Evolutionary conservation across 306 rosid genomes (phyloP), one percentile per base, ranked within the genome.

Genomic region (Begonia fuchsioides): DNA sequence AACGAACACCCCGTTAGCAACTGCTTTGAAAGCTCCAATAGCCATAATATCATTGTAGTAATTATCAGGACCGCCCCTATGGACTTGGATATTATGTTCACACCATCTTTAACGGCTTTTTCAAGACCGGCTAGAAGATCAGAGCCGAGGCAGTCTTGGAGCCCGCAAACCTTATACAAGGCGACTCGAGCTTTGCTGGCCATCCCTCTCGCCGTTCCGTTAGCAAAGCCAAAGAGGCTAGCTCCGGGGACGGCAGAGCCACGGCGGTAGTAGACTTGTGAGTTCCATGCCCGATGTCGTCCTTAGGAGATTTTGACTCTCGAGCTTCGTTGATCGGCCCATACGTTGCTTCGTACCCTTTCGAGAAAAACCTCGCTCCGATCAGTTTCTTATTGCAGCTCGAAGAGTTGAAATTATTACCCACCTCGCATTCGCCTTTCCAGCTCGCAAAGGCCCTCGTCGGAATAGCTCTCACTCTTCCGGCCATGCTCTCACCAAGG

Each of bases 111-210:
- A 17, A 90, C 71, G 4, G 97, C 97, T 51, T 81, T 79, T 62
- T 90, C 93, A 84, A 90, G 74, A 12, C 95, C 93, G 32, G 95
- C 97, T 13, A 81, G 78, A 14, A 88, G 84, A 38, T 90, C 92
- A 3, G 92, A 90, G 15, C 84, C 93, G 38, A 53, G 84, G 44
- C 95, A 90, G 0, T 95, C 92, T 1, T 17, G 11, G 0, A 12
- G 2, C 97, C 93, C 84, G 50, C 97, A 90, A 68, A 90, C 76
- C 41, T 90, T 90, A 54, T 90, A 90, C 2, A 76, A 82, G 1
- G 93, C 90, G 46, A 90, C 79, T 40, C 97, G 70, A 10, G 85
- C 95, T 11, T 75, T 81, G 1, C 83, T 56, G 16, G 95, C 95
- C 87, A 88, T 88, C n/a, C 93, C 92, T 54, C 83, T 68, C 2